Conservation (phyloP, 1,284 basidiomycete genomes). For the Crepidotus sp. region DNA sequence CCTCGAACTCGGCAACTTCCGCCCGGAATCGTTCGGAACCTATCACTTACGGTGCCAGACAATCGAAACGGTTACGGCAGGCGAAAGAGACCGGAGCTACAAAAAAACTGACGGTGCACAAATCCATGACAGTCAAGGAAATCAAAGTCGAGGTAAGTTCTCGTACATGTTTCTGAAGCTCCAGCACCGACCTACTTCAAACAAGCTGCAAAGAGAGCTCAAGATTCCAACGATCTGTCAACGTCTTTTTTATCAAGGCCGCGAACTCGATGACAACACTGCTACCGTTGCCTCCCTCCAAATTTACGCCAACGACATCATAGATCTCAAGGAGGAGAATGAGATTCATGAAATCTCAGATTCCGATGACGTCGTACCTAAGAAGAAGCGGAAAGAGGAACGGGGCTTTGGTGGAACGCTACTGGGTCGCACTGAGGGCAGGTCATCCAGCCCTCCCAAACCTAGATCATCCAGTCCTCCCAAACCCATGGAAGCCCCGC, state of each 20-base stretch:
- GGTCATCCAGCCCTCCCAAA: conserved; percentile 23
- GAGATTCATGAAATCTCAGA: conserved; percentile 53
- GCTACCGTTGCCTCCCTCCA: conserved; percentile 52
- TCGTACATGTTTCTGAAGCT: neutral
- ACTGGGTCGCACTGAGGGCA: conserved; percentile 32
- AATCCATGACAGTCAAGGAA: conserved; percentile 63
- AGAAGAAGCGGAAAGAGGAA: conserved; percentile 41
- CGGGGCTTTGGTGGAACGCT: conserved; percentile 68
- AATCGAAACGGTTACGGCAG: conserved; percentile 60
- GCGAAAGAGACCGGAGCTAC: conserved; percentile 41
- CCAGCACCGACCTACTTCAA: conserved; percentile 5
- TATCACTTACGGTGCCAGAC: conserved; percentile 29
- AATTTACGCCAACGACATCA: conserved; percentile 52
- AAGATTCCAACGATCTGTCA: conserved; percentile 68
- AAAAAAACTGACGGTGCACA: conserved; percentile 46
- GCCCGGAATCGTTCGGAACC: conserved; percentile 2
- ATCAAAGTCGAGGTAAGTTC: conserved; percentile 59
- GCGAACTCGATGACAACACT: conserved; percentile 57
- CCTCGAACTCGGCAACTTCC: conserved; percentile 3
- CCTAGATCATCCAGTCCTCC: conserved; percentile 23
- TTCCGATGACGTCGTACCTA: conserved; percentile 38
- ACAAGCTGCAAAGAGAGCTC: conserved; percentile 48
- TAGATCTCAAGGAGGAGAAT: conserved; percentile 56
- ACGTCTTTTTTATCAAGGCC: conserved; percentile 50
- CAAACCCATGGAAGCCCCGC: conserved; percentile 18